A percentile compares a stretch with the other conserved stretches of the same genome.
phyloP scores from a whole-genome alignment of 164 flowering plant species.

The Sedum album region DNA sequence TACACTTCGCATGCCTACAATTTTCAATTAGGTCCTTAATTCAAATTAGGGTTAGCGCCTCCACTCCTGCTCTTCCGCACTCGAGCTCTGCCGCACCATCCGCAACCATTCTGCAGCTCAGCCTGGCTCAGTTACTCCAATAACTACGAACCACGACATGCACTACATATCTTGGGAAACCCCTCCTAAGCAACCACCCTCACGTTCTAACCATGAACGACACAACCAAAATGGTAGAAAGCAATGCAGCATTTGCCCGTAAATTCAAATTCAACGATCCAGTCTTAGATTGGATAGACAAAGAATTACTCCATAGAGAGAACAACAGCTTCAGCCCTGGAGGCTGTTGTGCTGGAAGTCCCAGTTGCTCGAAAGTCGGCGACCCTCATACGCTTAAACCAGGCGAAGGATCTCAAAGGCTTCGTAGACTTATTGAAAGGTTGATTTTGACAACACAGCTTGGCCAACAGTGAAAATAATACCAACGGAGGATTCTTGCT shows the following conservation, averaged over 20 bases:
- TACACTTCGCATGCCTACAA: too few relatives aligned
- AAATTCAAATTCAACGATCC: slow-evolving; percentile 79
- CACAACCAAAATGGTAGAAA: slow-evolving; percentile 66
- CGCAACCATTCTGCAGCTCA: too few relatives aligned
- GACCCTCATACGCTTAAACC: not conserved
- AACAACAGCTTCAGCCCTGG: slow-evolving; percentile 1
- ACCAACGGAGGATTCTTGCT: not conserved
- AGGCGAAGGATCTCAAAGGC: not conserved
- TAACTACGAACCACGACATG: slow-evolving; percentile 73
- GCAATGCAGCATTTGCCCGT: slow-evolving; percentile 89
- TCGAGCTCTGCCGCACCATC: too few relatives aligned
- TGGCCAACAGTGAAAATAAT: not conserved
- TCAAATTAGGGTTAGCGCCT: too few relatives aligned
- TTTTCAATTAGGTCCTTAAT: too few relatives aligned
- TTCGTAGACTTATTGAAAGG: not conserved
- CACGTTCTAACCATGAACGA: slow-evolving; percentile 52
- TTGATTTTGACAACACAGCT: not conserved
- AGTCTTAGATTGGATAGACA: slow-evolving; percentile 78
- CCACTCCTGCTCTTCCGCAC: too few relatives aligned
- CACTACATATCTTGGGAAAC: slow-evolving; percentile 98
- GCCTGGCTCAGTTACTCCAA: too few relatives aligned
- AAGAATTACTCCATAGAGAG: slow-evolving; percentile 55
- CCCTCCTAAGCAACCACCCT: slow-evolving; percentile 98
- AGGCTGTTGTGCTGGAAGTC: not conserved
- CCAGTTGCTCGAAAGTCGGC: not conserved